A percentile compares a stretch with the other conserved stretches of the same genome.
Evolutionary conservation across 306 rosid genomes (phyloP).

Genomic region (Malus asiatica): DNA sequence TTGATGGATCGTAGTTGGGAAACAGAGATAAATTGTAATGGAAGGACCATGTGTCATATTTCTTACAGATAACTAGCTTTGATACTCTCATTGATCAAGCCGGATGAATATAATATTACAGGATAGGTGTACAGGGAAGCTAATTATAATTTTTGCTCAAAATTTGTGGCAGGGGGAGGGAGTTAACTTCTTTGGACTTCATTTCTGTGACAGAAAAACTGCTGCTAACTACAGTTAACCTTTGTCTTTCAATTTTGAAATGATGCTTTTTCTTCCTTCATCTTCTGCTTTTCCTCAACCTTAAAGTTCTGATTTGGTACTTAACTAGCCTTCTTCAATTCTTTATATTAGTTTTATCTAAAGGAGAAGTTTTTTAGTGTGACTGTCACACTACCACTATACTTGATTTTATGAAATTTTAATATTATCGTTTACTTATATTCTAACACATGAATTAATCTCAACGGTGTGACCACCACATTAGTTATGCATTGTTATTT

Average conservation of each 20-base stretch:
- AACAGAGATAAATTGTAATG: background rate
- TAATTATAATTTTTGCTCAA: background rate
- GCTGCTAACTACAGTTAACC: conserved; percentile 1
- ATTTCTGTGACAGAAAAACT: conserved; percentile 7
- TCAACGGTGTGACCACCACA: background rate
- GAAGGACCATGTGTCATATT: background rate
- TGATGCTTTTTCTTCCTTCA: background rate
- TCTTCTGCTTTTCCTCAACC: background rate
- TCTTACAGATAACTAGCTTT: background rate
- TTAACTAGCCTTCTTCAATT: too few relatives aligned
- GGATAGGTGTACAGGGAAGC: background rate
- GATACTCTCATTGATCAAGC: background rate
- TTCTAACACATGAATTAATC: too few relatives aligned
- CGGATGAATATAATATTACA: background rate
- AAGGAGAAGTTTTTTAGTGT: too few relatives aligned
- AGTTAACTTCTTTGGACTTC: conserved; percentile 6
- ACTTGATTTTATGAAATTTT: too few relatives aligned
- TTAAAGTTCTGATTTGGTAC: background rate
- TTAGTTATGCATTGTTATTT: background rate
- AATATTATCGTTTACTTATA: too few relatives aligned
- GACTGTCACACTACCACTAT: too few relatives aligned
- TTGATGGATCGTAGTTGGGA: conserved; percentile 8
- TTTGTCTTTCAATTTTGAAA: background rate
- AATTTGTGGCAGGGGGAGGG: background rate
- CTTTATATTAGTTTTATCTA: background rate